These are phyloP conservation scores for Trypanosoma lewisi DNA, from an alignment of 208 protist genomes.

Conservation along the genomic window DNA sequence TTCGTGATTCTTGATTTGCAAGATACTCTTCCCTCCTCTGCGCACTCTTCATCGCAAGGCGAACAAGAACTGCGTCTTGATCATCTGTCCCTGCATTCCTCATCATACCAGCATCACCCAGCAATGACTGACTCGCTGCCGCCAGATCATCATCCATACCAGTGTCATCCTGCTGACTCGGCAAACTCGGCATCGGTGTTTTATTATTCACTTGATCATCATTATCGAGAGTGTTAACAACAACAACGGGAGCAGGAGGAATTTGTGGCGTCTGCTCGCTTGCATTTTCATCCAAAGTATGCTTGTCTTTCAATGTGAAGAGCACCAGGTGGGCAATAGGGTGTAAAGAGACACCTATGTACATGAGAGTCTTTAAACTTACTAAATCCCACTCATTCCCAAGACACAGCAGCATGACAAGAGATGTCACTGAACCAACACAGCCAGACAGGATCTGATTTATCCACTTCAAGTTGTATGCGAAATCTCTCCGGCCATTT, in stretches of 20 bases:
- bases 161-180: too few relatives aligned
- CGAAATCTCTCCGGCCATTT: slow-evolving; percentile 29
- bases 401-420: slow-evolving; percentile 34
- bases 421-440: slow-evolving; percentile 39
- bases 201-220: too few relatives aligned
- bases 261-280: slow-evolving; percentile 16
- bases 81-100: not conserved
- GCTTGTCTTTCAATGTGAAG: slow-evolving; percentile 28
- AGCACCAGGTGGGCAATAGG: slow-evolving; percentile 22
- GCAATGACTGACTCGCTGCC: too few relatives aligned
- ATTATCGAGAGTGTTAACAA: too few relatives aligned
- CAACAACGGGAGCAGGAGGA: slow-evolving; percentile 15
- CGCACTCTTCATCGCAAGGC: not conserved
- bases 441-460: slow-evolving; percentile 52
- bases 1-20: not conserved
- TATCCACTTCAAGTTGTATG: slow-evolving; percentile 78
- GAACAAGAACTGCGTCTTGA: slow-evolving; percentile 1
- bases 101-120: not conserved
- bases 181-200: too few relatives aligned
- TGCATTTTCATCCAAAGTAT: slow-evolving; percentile 19
- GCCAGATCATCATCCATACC: too few relatives aligned
- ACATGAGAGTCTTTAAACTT: slow-evolving; percentile 33
- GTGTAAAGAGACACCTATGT: slow-evolving; percentile 29
- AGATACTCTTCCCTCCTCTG: not conserved
- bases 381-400: slow-evolving; percentile 39